Base-by-base conservation (phyloP, 192 early-diverging fungal genomes). In the Obelidium mucronatum region DNA sequence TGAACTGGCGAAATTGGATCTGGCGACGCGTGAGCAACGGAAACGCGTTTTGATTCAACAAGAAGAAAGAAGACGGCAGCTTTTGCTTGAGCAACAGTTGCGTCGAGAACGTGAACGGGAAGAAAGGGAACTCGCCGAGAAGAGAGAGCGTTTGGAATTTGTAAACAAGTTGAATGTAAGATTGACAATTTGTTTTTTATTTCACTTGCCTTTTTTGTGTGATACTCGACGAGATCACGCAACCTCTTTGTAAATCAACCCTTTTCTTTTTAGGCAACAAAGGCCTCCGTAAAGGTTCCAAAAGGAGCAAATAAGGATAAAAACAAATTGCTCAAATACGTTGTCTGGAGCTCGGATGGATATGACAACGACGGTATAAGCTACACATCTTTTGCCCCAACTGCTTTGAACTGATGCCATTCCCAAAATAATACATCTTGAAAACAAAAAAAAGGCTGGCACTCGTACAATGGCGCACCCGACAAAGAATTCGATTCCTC, bases 291-390 rank as follows among this genome's bases (percentile, higher is more conserved):
- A 6, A 59, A 59, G 56, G 24, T 22, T 6, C n/a, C 56, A n/a
- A 19, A 6, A 11, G 56, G 56, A 22, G 56, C 24, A 0, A 59
- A 59, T 24, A 59, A 59, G 56, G 31, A 59, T 24, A 59, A 59
- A 24, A 59, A 59, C 24, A 31, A n/a, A 59, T 22, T 59, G 56
- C 31, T 59, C 56, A 31, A n/a, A 11, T 59, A 59, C 31, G 56
- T 59, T n/a, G 56, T 59, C 6, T 59, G 56, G 56, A 30, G 8
- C 6, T 59, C 56, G 8, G 31, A 59, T 31, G 56, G 56, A 59
- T 59, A 59, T 24, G 56, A 59, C 31, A 31, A 59, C 8, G 56
- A 59, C 24, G 31, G 56, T 30, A 30, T 48, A 48, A 0, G 8
- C 19, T 48, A 48, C 44, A 15, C 19, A 0, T 48, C 19, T 6